These are phyloP conservation scores for Eutrema heterophyllum DNA, from an alignment of 345 rosid genomes.

Conservation along the genomic window DNA sequence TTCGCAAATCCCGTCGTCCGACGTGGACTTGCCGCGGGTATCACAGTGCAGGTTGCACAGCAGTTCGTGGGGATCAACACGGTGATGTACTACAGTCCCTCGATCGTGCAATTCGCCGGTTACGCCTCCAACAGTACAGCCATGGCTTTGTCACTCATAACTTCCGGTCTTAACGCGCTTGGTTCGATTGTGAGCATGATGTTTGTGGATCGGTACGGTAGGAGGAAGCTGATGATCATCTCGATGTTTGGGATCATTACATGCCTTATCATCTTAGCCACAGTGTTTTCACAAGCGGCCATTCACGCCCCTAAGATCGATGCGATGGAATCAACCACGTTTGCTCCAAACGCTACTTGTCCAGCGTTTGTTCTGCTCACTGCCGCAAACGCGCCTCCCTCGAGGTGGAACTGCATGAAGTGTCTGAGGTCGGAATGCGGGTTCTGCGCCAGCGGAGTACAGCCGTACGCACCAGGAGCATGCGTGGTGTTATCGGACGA, in stretches of 20 bases:
- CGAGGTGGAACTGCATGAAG: conserved; percentile 61
- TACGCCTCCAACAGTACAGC: conserved; percentile 79
- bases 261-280: conserved; percentile 46
- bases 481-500: conserved; percentile 43
- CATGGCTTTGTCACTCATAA: conserved; percentile 73
- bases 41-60: conserved; percentile 84
- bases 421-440: conserved; percentile 58
- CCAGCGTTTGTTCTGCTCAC: conserved; percentile 32
- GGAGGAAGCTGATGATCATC: conserved; percentile 71
- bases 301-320: conserved; percentile 46
- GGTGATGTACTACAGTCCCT: conserved; percentile 82
- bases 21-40: conserved; percentile 75
- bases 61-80: conserved; percentile 92
- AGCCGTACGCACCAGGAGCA: conserved; percentile 66
- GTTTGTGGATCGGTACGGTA: conserved; percentile 73
- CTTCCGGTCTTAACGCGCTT: conserved; percentile 73
- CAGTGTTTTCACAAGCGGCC: conserved; percentile 57
- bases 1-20: conserved; percentile 41
- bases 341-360: conserved; percentile 64
- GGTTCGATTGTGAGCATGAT: conserved; percentile 77
- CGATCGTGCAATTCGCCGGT: conserved; percentile 87
- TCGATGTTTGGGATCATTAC: conserved; percentile 67
- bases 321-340: conserved; percentile 29
- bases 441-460: conserved; percentile 45
- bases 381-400: conserved; percentile 22